Base-by-base conservation (phyloP, 371 early-diverging fungal species). In the Syncephalis fuscata region DNA sequence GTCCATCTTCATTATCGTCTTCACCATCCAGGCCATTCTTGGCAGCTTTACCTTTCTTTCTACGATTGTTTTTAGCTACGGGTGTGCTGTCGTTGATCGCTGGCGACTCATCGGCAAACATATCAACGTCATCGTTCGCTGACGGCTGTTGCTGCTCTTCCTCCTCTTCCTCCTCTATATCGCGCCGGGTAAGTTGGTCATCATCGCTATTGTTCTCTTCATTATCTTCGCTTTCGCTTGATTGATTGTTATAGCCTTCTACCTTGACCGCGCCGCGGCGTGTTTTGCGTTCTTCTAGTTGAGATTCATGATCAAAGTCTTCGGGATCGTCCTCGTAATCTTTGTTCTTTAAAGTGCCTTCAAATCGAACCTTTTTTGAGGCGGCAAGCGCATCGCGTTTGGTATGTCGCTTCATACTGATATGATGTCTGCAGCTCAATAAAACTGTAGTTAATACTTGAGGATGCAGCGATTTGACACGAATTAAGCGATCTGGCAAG, bases 191-290 rank as follows among this genome's bases (percentile, higher is more conserved):
- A 4, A 32, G 32, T 11, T 32, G 7, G 32, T 32, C 32, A 32
- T 32, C 32, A 4, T 32, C 32, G 32, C 32, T 32, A 22, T 54
- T 60, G 47, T 61, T 58, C 1, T 51, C 45, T 0, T 26, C 46
- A 17, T 51, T 62, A 20, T 65, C 68, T 3, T 62, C 67, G 16
- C 67, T 68, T 0, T 66, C 65, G 55, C 66, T 65, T 58, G 71
- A 68, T 10, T 70, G 72, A 46, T 66, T 67, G 24, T 55, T 64
- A 41, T 71, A 70, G 8, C 65, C 67, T 39, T 71, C 70, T 9
- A 65, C 56, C 39, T 66, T 68, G 22, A 74, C 66, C 7, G 61
- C 67, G 17, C 74, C 74, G 7, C 66, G 64, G 39, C 74, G 69
- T 23, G 45, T 50, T 48, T 70, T 71, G n/a, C 54, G 55, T 14